Conservation (phyloP, 352 stramenopile species). For the Phytophthora cryptogea region DNA sequence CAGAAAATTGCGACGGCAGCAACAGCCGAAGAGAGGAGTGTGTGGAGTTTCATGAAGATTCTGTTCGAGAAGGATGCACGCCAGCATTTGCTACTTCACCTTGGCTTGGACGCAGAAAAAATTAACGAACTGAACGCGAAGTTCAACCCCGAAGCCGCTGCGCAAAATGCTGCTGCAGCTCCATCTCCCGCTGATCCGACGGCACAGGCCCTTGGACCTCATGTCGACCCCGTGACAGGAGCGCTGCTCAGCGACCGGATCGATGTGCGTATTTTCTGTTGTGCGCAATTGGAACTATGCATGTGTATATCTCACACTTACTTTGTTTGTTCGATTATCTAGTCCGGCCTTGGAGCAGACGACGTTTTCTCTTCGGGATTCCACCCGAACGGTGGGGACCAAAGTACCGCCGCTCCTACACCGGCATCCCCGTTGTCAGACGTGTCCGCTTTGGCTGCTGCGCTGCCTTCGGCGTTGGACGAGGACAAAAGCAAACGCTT, state of each 20-base stretch:
- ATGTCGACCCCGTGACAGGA: constrained; percentile 51
- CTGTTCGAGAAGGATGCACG: constrained; percentile 95
- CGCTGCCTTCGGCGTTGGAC: constrained; percentile 55
- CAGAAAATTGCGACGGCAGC: constrained; percentile 75
- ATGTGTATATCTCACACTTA: constrained; percentile 9
- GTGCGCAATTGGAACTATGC: constrained; percentile 2
- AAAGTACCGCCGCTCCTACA: constrained; percentile 24
- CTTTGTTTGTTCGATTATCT: constrained; percentile 16
- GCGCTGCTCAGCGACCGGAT: constrained; percentile 69
- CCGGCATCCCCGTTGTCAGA: constrained; percentile 50
- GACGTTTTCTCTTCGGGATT: constrained; percentile 82
- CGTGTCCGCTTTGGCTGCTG: constrained; percentile 49
- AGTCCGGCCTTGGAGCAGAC: constrained; percentile 66
- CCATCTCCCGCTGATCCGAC: constrained; percentile 26
- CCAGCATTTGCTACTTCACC: constrained; percentile 93
- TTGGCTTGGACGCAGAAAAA: constrained; percentile 94
- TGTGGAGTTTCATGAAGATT: constrained; percentile 94
- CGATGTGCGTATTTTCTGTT: constrained; percentile 54
- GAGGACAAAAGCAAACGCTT: constrained; percentile 77
- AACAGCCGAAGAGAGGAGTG: constrained; percentile 70
- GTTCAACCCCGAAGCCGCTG: constrained; percentile 61
- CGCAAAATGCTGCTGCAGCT: constrained; percentile 30
- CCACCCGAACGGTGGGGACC: constrained; percentile 45
- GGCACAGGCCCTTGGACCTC: constrained; percentile 19
- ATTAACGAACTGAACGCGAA: constrained; percentile 89